Conservation (phyloP, 2,329 filamentous ascomycete species). For the Colletotrichum sp. region DNA sequence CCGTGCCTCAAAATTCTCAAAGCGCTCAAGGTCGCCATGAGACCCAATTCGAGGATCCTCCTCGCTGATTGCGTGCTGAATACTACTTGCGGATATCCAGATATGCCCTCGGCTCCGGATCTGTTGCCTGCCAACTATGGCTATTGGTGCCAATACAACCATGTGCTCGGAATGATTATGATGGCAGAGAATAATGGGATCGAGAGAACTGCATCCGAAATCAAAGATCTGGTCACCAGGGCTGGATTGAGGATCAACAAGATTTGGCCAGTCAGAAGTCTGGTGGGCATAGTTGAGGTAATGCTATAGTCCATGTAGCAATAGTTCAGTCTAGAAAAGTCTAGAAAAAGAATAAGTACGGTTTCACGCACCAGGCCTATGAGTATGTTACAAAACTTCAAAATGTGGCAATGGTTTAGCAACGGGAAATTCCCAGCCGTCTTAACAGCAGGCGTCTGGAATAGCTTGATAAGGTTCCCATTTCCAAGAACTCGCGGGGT, state of each 20-base stretch:
- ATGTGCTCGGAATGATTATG: constrained; percentile 35
- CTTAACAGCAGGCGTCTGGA: background rate
- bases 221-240: constrained; percentile 28
- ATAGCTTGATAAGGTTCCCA: background rate
- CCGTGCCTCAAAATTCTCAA: constrained; percentile 33
- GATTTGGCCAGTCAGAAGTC: constrained; percentile 35
- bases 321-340: background rate
- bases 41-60: constrained; percentile 22
- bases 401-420: background rate
- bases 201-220: constrained; percentile 36
- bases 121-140: constrained; percentile 39
- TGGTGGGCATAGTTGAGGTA: constrained; percentile 32
- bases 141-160: constrained; percentile 34
- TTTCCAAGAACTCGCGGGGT: background rate
- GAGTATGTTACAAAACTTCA: background rate
- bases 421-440: background rate
- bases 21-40: constrained; percentile 15
- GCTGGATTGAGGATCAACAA: constrained; percentile 33
- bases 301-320: background rate
- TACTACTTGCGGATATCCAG: constrained; percentile 31
- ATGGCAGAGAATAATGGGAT: constrained; percentile 40
- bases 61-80: constrained; percentile 39
- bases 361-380: background rate
- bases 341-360: background rate
- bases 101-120: constrained; percentile 31